Base-by-base conservation (phyloP, 371 early-diverging fungal species). In the Pancytospora philotis region DNA sequence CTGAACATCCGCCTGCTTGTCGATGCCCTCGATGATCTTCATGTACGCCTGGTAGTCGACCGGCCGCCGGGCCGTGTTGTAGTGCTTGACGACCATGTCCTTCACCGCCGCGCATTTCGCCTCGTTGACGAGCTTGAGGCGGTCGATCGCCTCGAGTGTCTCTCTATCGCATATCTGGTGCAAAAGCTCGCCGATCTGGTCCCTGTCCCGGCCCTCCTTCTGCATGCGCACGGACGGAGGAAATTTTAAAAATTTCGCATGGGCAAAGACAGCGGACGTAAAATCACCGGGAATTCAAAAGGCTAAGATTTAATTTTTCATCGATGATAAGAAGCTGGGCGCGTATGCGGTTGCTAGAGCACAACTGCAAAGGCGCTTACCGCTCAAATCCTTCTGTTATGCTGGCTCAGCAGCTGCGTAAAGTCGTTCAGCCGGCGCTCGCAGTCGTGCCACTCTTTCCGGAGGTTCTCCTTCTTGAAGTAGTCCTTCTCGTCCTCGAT, bases 381-480 rank as follows among this genome's bases (percentile, higher is more conserved):
- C 22, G 45, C n/a, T n/a, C n/a, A n/a, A n/a, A n/a, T n/a, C n/a
- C n/a, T n/a, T n/a, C n/a, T n/a, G n/a, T n/a, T n/a, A n/a, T n/a
- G n/a, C n/a, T n/a, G n/a, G n/a, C n/a, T n/a, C n/a, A n/a, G 3
- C 27, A 72, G 39, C 34, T 58, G 37, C 28, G 68, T 8, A 51
- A 74, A 75, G 67, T 77, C 78, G 13, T 52, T 22, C 34, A 75
- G 38, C 62, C 72, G 65, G 62, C 52, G 71, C 59, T 71, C 68
- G 53, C 58, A 72, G 36, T 74, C 69, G 0, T 27, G 25, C 2
- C 62, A 49, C 52, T 77, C 57, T 6, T 60, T 39, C 28, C 48
- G n/a, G 28, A 75, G 37, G 27, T 30, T 62, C 8, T 65, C 36
- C n/a, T 59, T 67, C 52, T 53, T 59, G 6, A 49, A 25, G 27